Evolutionary conservation across 768 basidiomycete species (phyloP).

Genomic region (Xerocomus potaroensis): DNA sequence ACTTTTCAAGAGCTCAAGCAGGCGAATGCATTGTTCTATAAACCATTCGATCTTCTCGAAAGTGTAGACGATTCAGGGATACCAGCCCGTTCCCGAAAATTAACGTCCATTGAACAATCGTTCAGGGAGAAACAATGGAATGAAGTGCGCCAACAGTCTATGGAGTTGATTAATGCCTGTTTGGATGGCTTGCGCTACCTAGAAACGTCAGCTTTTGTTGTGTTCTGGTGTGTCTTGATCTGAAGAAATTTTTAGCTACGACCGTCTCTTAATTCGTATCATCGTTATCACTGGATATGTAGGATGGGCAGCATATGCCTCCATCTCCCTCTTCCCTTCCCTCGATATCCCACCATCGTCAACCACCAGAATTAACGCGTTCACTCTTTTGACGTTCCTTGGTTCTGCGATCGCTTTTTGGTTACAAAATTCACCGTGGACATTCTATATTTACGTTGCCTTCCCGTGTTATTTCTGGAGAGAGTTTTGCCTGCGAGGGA

Average conservation of each 20-base stretch:
- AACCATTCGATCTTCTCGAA: conserved; percentile 53
- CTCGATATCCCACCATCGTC: conserved; percentile 16
- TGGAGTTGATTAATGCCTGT: conserved; percentile 47
- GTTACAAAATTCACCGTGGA: conserved; percentile 62
- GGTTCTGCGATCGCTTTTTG: conserved; percentile 49
- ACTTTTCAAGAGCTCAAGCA: conserved; percentile 53
- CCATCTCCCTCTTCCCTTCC: conserved; percentile 52
- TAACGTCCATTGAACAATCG: conserved; percentile 43
- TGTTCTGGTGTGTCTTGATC: background rate
- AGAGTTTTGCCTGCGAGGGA: conserved; percentile 38
- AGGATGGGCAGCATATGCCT: conserved; percentile 73
- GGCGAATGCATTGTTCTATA: conserved; percentile 55
- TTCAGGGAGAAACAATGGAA: conserved; percentile 43
- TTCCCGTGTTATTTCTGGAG: conserved; percentile 81
- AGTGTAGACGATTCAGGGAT: conserved; percentile 21
- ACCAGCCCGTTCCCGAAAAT: conserved; percentile 31
- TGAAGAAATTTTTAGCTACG: conserved; percentile 45
- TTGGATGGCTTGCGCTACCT: conserved; percentile 70
- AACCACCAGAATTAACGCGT: conserved; percentile 14
- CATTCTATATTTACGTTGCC: conserved; percentile 68
- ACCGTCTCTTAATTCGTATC: conserved; percentile 62
- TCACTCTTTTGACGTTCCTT: conserved; percentile 28
- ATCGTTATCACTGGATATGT: conserved; percentile 71
- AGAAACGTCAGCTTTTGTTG: conserved; percentile 46
- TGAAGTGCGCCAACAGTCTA: conserved; percentile 46